Base-by-base conservation (phyloP, 257 asterid genomes). In the Solanum pennellii region DNA sequence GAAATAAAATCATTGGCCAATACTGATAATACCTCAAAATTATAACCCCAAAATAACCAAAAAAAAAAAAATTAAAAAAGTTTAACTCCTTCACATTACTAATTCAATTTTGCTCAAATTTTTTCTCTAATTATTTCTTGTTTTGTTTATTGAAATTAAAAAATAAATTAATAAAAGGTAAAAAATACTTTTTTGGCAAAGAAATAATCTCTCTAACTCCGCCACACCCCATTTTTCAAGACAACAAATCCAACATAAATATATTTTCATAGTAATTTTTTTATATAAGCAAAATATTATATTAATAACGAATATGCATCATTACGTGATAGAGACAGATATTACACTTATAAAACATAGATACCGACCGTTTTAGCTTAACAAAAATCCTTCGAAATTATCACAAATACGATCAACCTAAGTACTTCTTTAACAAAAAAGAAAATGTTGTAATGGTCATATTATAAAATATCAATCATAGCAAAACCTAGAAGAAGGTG, bases 1-100 rank as follows among this genome's bases (percentile, higher is more conserved):
- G 69, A 29, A 72, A 35, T 82, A 59, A 86, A 89, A 69, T 84
- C 89, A 89, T 83, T 87, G 88, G 89, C 49, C 25, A 87, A 56
- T 69, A 82, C 60, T 79, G 39, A 71, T 52, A 82, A 37, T 23
- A 33, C 66, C 72, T 79, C 21, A 12, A 88, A 80, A 62, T 42
- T 13, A 86, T 68, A 79, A 44, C 69, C 44, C 85, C 5, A 25
- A 79, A 25, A 25, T 1, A 4, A 42, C 5, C n/a, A 42, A 1
- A 5, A 44, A 44, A 15, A 2, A 10, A 5, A n/a, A 21, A 74
- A 74, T 37, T 0, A 11, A 76, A 74, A 59, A 14, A 7, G 14
- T 7, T 13, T 11, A 21, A 23, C 25, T 15, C 83, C 62, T 73
- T n/a, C 39, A 25, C 83, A 44, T 77, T 13, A n/a, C 62, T 44